Conservation (phyloP, 2,329 filamentous ascomycete genomes). For the Colletotrichum musae region DNA sequence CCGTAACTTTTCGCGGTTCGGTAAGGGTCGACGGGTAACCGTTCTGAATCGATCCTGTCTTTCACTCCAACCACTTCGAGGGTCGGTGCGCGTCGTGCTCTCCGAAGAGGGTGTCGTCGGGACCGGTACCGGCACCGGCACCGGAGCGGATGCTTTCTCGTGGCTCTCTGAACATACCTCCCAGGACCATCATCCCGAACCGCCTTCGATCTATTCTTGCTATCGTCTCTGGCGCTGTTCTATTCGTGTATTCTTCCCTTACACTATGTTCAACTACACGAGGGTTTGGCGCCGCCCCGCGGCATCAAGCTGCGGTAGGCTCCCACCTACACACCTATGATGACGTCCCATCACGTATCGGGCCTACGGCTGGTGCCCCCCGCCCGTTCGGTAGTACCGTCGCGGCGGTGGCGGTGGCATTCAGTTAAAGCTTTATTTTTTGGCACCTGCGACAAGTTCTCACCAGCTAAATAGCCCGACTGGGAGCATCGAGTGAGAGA, state of each 20-base stretch:
- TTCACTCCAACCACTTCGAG: neutral
- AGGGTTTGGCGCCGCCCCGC: too few relatives aligned
- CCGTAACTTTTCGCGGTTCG: neutral
- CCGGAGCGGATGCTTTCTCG: too few relatives aligned
- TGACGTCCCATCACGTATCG: conserved; percentile 1
- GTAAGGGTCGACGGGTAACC: too few relatives aligned
- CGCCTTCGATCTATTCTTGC: too few relatives aligned
- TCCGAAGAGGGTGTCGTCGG: conserved; percentile 32
- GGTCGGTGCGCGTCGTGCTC: conserved; percentile 24
- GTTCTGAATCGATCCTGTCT: neutral
- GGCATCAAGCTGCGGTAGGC: too few relatives aligned
- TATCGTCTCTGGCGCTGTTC: too few relatives aligned
- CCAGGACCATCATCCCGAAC: too few relatives aligned
- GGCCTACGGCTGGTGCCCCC: neutral
- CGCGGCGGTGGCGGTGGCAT: neutral
- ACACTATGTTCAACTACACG: too few relatives aligned
- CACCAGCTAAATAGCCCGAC: neutral
- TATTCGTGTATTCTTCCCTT: too few relatives aligned
- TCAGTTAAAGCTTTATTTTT: too few relatives aligned
- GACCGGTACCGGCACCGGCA: neutral
- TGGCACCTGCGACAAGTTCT: neutral
- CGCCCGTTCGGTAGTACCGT: neutral
- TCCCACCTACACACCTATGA: neutral
- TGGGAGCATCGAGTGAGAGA: neutral
- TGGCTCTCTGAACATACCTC: too few relatives aligned